Base-by-base conservation (phyloP, 2,329 filamentous ascomycete genomes). In the Drechslerella coelobrocha region DNA sequence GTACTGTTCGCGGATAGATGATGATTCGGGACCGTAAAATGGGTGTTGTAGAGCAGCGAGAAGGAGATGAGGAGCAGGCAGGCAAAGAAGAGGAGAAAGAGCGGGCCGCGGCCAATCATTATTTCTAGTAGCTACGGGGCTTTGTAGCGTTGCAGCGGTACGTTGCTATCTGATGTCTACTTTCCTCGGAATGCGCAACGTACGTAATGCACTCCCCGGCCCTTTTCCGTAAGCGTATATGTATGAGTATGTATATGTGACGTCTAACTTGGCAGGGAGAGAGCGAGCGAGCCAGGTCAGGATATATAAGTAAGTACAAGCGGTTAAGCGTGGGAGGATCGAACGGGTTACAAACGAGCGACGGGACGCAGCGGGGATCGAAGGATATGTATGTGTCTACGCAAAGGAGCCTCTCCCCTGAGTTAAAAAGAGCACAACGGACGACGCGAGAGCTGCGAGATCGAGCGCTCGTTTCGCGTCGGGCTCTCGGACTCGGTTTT, bases 11-110 rank as follows among this genome's bases (percentile, higher is more conserved):
- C 3, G n/a, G 59, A 14, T 23, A 39, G n/a, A 53, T 21, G 48
- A 54, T 43, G 34, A 9, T n/a, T 47, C 1, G 37, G 50, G 9
- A 55, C 12, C 19, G 39, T 37, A 19, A 63, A 48, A 41, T 62
- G 59, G 59, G 59, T 41, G 66, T 62, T 71, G 48, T 54, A 71
- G 39, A 71, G 55, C 31, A 71, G 48, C 53, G 66, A 71, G 59
- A 71, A 71, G 66, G 66, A 71, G 27, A 71, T 45, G 31, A 71
- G 59, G 39, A 71, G 66, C 34, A 71, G 66, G 29, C 31, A 34
- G 8, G 66, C 66, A 39, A 71, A 71, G 66, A 63, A 63, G 59
- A 71, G 66, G 47, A 71, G 59, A 23, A 71, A 71, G 53, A 71
- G 19, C 14, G 59, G 59, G 2, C 66, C 66, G 14, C 66, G 59